Conservation (phyloP, 139 green algal genomes). For the Picochlorum sp. region DNA sequence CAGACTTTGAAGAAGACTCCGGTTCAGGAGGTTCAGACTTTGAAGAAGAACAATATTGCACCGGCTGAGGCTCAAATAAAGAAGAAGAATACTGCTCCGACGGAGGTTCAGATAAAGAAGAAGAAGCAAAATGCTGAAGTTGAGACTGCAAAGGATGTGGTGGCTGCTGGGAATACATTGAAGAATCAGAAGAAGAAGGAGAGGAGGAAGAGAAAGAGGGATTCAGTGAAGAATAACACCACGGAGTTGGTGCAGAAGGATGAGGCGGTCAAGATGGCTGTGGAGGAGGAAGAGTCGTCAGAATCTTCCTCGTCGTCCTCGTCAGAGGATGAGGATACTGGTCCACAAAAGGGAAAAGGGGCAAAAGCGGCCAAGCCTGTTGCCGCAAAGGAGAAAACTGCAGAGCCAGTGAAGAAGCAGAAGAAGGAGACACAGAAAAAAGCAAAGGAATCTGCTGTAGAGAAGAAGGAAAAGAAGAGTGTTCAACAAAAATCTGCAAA, state of each 20-base stretch:
- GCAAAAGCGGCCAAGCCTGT: not conserved
- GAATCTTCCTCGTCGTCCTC: not conserved
- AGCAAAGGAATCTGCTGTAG: not conserved
- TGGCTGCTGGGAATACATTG: not conserved
- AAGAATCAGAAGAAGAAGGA: conserved; percentile 10
- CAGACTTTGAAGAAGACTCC: not conserved
- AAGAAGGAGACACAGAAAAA: not conserved
- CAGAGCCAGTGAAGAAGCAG: not conserved
- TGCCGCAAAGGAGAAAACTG: not conserved
- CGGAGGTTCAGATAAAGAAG: not conserved
- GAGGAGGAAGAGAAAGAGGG: conserved; percentile 1
- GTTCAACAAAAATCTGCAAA: not conserved
- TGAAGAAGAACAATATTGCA: not conserved
- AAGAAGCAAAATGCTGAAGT: not conserved
- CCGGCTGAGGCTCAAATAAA: not conserved
- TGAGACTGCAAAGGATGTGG: not conserved
- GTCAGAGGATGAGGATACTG: not conserved
- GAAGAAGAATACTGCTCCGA: not conserved
- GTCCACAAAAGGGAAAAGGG: not conserved
- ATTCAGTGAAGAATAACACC: not conserved
- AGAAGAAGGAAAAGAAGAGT: conserved; percentile 2
- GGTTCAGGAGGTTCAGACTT: not conserved
- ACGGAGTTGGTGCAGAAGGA: not conserved
- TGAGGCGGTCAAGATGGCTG: not conserved
- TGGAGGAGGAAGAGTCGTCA: not conserved